These are phyloP conservation scores for Tylopilus balloui DNA, from an alignment of 768 basidiomycete genomes.

Conservation along the genomic window DNA sequence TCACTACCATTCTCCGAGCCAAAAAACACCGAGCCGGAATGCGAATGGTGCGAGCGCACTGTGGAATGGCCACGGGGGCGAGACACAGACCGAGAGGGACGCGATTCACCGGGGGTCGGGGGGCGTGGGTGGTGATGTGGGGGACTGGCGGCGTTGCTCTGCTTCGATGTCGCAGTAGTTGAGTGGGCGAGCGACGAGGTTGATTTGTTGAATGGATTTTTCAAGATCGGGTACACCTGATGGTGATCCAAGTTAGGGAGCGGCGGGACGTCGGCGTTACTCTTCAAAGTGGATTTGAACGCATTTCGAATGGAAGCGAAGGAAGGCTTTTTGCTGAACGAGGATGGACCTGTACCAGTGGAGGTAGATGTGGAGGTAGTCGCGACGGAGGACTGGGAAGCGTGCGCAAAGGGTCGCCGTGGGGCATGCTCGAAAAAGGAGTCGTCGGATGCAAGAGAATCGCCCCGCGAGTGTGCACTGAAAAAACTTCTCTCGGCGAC, in stretches of 20 bases:
- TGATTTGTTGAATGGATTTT: constrained; percentile 80
- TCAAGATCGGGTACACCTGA: constrained; percentile 64
- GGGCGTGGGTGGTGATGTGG: constrained; percentile 50
- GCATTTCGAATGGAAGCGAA: constrained; percentile 86
- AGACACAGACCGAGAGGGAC: constrained; percentile 30
- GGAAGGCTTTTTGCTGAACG: constrained; percentile 75
- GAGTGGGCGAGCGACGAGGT: constrained; percentile 64
- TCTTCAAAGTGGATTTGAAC: constrained; percentile 60
- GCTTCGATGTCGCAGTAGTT: constrained; percentile 37
- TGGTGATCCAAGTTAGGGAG: constrained; percentile 62
- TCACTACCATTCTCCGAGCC: constrained; percentile 71
- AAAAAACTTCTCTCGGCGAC: constrained; percentile 59
- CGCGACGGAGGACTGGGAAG: constrained; percentile 66
- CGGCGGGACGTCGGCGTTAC: constrained; percentile 64
- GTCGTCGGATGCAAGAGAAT: constrained; percentile 75
- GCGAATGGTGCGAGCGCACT: constrained; percentile 73
- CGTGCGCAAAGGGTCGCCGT: constrained; percentile 62
- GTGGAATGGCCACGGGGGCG: constrained; percentile 55
- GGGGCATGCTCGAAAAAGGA: constrained; percentile 60
- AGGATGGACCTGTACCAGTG: constrained; percentile 28
- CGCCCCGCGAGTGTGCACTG: constrained; percentile 57
- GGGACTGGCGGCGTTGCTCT: constrained; percentile 43
- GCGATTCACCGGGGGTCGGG: constrained; percentile 50
- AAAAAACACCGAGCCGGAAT: constrained; percentile 70
- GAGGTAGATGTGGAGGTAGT: constrained; percentile 35